Evolutionary conservation across 768 basidiomycete species (phyloP).

Genomic region (Lentinus brumalis): DNA sequence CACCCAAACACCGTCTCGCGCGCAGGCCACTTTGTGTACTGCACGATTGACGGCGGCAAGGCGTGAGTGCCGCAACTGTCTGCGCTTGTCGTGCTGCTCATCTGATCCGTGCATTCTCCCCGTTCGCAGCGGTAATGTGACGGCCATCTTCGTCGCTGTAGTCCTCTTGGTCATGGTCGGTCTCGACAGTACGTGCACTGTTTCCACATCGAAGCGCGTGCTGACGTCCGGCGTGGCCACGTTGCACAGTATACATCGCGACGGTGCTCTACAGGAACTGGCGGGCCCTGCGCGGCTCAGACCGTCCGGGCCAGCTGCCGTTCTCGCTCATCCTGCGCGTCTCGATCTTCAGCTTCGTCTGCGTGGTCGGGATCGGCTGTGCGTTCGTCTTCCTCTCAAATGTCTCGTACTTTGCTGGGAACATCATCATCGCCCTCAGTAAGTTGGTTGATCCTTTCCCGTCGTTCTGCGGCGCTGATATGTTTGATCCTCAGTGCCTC

Average conservation of each 20-base stretch:
- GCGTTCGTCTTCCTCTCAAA: constrained; percentile 17
- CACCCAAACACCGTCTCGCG: constrained; percentile 6
- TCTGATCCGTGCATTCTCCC: neutral
- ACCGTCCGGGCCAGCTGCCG: constrained; percentile 17
- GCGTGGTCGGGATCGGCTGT: constrained; percentile 20
- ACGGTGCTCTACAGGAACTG: constrained; percentile 17
- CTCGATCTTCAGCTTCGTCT: constrained; percentile 20
- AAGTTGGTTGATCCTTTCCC: neutral
- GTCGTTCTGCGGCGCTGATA: neutral
- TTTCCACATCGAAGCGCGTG: too few relatives aligned
- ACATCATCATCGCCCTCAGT: constrained; percentile 18
- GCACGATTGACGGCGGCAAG: constrained; percentile 9
- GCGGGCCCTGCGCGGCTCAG: constrained; percentile 19
- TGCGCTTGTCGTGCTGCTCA: too few relatives aligned
- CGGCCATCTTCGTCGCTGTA: constrained; percentile 10
- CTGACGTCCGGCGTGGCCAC: too few relatives aligned
- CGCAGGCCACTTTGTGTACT: constrained; percentile 15
- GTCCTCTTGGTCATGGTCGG: constrained; percentile 16
- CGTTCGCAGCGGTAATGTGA: constrained; percentile 4
- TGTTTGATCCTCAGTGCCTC: constrained; percentile 7
- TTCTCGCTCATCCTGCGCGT: constrained; percentile 19
- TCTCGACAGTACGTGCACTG: constrained; percentile 2
- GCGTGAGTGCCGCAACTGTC: constrained; percentile 3
- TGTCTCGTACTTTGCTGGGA: constrained; percentile 14
- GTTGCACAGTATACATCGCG: constrained; percentile 21